Conservation (phyloP, 257 asterid species). For the Nicotiana undulata region DNA sequence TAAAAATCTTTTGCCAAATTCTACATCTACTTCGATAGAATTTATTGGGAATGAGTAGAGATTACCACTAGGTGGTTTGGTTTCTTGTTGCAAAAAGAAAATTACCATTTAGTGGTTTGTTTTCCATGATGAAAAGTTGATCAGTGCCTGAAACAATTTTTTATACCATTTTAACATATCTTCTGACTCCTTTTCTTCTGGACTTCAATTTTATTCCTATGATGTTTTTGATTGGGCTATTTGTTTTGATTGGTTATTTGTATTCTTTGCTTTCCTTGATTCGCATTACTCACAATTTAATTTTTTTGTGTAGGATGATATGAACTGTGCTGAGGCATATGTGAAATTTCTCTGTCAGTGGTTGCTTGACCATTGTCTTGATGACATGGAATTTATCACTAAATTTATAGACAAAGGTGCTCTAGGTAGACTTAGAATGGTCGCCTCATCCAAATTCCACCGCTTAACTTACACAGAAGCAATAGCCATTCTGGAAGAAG, state of each 20-base stretch:
- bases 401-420: constrained; percentile 57
- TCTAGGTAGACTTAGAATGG: constrained; percentile 66
- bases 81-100: too few species aligned
- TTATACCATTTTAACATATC: too few species aligned
- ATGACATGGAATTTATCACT: constrained; percentile 83
- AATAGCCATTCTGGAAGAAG: constrained; percentile 65
- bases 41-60: too few species aligned
- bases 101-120: too few species aligned
- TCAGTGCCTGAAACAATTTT: too few species aligned
- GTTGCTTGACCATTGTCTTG: constrained; percentile 84
- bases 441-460: constrained; percentile 61
- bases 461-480: constrained; percentile 86
- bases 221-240: background rate
- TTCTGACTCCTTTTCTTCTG: too few species aligned
- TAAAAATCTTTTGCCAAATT: too few species aligned
- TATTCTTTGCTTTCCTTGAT: background rate
- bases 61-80: too few species aligned
- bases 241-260: background rate
- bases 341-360: constrained; percentile 83
- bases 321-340: constrained; percentile 99
- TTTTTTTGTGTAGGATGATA: constrained; percentile 51
- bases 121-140: too few species aligned
- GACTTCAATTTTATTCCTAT: too few species aligned
- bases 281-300: too few species aligned
- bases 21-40: too few species aligned